Evolutionary conservation across 192 early-diverging fungal genomes (phyloP).

Genomic region (Backusella tuberculispora): DNA sequence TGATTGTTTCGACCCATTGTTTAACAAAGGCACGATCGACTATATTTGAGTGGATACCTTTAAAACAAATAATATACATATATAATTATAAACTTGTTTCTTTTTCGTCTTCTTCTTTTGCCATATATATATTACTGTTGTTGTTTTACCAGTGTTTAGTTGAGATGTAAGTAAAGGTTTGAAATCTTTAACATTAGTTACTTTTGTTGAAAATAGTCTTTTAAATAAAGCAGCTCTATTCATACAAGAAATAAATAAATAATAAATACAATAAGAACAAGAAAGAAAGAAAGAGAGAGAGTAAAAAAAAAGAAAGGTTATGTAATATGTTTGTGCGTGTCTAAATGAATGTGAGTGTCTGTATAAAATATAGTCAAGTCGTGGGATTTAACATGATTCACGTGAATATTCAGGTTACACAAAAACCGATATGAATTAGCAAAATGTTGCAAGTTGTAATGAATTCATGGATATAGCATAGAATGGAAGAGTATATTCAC

Average conservation of each 20-base stretch:
- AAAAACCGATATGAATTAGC: too few species aligned
- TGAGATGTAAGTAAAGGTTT: conserved; percentile 3
- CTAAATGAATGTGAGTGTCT: not conserved
- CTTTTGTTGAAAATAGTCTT: conserved; percentile 14
- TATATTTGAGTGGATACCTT: conserved; percentile 6
- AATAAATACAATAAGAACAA: not conserved
- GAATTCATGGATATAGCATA: too few species aligned
- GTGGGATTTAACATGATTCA: conserved; percentile 2
- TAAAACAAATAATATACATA: not conserved
- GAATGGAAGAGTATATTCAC: too few species aligned
- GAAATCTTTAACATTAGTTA: conserved; percentile 11
- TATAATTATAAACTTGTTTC: not conserved
- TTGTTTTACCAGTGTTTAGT: not conserved
- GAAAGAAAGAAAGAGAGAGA: not conserved
- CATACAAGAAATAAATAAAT: not conserved
- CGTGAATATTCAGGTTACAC: not conserved
- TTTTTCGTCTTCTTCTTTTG: not conserved
- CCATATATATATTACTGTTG: too few species aligned
- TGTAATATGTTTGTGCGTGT: too few species aligned
- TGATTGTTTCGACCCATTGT: conserved; percentile 12
- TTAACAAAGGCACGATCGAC: conserved; percentile 3
- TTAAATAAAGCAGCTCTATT: conserved; percentile 6
- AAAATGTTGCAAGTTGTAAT: not conserved
- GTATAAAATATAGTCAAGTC: not conserved
- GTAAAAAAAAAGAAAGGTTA: too few species aligned